Base-by-base conservation (phyloP, 1,284 basidiomycete species). In the Neolentinus lepideus region DNA sequence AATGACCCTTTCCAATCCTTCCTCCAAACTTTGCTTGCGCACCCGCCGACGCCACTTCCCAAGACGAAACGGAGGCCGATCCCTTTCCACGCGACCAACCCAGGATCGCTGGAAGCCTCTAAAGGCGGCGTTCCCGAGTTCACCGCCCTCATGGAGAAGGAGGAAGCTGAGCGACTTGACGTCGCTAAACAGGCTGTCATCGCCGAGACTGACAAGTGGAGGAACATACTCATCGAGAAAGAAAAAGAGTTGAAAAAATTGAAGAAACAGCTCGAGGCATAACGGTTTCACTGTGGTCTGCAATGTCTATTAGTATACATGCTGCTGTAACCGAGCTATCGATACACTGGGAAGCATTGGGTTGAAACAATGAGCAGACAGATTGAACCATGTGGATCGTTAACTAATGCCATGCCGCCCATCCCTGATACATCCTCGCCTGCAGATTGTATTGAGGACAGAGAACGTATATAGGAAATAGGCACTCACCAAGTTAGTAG, bases 1-100 rank as follows among this genome's bases (percentile, higher is more conserved):
- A 85, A 86, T 61, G 96, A 99, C 65, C 97, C 97, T 1, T 93
- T 89, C 59, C 86, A 93, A 58, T 77, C 85, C 26, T 96, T 99
- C 73, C 82, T 98, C 63, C 84, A 88, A 63, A 80, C 92, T 55
- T 81, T 99, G 51, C 85, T 87, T 0, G 76, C 80, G 2, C 81
- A 96, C 65, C 88, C 93, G 0, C 94, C 95, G 0, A 95, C 91
- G 0, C 85, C 86, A 2, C 73, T 97, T 0, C 88, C 90, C 0
- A 85, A 83, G 57, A 71, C 70, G 16, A 84, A 80, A 57, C 75
- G 81, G 38, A 78, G 74, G 54, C 85, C 88, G 0, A 73, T 88
- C 6, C 88, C 88, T 11, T 90, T 88, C 63, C 84, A 90, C 63
- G 70, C 78, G 3, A 81, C 85, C 2, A 75, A 88, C 60, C 80